Evolutionary conservation across 805 yeast species (phyloP).

Genomic region (Candida pini): DNA sequence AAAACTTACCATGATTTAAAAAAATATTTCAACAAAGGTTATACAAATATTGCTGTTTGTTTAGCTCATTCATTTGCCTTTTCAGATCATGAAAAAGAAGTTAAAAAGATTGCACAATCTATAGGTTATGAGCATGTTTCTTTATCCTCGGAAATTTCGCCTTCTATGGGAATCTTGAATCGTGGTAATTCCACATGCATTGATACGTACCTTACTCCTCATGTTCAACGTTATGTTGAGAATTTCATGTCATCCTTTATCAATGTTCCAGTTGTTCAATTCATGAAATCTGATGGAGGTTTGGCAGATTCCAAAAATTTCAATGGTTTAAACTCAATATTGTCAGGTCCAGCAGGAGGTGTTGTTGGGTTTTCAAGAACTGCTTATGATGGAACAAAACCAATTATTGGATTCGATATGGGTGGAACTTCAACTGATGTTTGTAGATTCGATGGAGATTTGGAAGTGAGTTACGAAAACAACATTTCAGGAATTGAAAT

Average conservation of each 20-base stretch:
- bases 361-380: conserved; percentile 50
- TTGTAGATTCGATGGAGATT: conserved; percentile 27
- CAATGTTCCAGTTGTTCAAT: conserved; percentile 36
- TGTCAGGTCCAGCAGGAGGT: conserved; percentile 57
- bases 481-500: conserved; percentile 35
- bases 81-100: conserved; percentile 33
- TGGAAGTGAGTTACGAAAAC: conserved; percentile 19
- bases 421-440: conserved; percentile 39
- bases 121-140: conserved; percentile 37
- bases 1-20: conserved; percentile 16
- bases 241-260: conserved; percentile 30
- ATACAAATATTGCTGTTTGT: conserved; percentile 28
- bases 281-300: conserved; percentile 57
- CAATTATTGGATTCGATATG: conserved; percentile 33
- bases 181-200: conserved; percentile 36
- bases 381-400: conserved; percentile 33
- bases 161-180: conserved; percentile 31
- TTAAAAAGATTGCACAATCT: conserved; percentile 29
- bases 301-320: conserved; percentile 45
- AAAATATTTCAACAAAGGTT: conserved; percentile 16
- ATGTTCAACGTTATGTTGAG: conserved; percentile 32
- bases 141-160: conserved; percentile 30
- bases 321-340: conserved; percentile 45
- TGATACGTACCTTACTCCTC: conserved; percentile 40
- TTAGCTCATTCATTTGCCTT: conserved; percentile 31